A percentile compares a stretch with the other conserved stretches of the same genome.
Conservation (phyloP, 768 basidiomycete genomes). For the Termitomyces sp. region DNA sequence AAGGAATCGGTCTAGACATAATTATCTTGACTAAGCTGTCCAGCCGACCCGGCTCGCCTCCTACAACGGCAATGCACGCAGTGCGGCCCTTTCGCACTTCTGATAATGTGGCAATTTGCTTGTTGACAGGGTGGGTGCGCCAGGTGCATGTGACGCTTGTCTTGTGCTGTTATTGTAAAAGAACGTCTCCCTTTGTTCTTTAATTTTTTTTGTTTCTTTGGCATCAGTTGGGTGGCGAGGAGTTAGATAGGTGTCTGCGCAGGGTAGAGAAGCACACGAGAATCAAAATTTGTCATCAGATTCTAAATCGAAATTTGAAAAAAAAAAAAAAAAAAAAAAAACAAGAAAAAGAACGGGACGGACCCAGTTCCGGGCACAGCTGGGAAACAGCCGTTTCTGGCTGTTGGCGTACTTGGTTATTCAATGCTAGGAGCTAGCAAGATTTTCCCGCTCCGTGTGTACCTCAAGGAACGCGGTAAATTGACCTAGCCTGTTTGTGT, state of each 20-base stretch:
- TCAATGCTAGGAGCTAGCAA: neutral
- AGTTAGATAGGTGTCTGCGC: neutral
- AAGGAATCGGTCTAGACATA: neutral
- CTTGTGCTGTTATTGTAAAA: neutral
- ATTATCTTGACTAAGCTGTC: neutral
- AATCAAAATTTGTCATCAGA: neutral
- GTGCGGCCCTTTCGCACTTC: neutral
- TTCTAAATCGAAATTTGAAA: neutral
- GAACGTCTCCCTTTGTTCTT: neutral
- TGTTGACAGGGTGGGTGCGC: neutral
- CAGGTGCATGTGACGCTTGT: neutral
- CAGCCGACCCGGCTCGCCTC: neutral
- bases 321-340: neutral
- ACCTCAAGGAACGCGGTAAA: conserved; percentile 3
- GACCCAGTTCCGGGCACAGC: neutral
- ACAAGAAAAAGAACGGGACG: too few species aligned
- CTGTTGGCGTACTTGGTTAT: neutral
- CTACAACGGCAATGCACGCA: neutral
- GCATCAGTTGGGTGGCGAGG: neutral
- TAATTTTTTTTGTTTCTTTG: neutral
- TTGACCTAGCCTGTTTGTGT: neutral
- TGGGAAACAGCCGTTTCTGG: neutral
- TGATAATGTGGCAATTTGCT: neutral
- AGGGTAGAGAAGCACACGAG: neutral
- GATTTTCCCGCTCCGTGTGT: neutral